Conservation (phyloP, 2,329 filamentous ascomycete species). For the Aspergillus sergii region DNA sequence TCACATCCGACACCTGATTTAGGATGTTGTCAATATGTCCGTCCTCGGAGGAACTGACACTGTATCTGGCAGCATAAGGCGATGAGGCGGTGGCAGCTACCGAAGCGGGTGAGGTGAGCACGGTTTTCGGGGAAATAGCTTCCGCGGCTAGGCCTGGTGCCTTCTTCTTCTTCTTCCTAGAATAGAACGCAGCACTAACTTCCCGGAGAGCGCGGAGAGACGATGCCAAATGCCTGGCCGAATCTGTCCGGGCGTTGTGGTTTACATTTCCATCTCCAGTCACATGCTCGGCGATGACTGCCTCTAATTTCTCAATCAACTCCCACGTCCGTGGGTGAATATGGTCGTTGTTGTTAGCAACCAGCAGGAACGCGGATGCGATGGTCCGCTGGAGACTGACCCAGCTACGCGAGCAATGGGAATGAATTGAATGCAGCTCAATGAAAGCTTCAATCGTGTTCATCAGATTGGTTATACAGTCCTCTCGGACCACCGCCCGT, state of each 20-base stretch:
- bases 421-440: slow-evolving; percentile 48
- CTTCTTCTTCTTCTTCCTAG: slow-evolving; percentile 13
- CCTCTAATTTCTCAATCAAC: slow-evolving; percentile 34
- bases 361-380: slow-evolving; percentile 44
- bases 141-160: slow-evolving; percentile 10
- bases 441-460: slow-evolving; percentile 60
- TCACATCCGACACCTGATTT: slow-evolving; percentile 37
- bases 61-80: slow-evolving; percentile 12
- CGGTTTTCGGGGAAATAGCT: slow-evolving; percentile 14
- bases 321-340: slow-evolving; percentile 27
- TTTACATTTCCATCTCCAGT: slow-evolving; percentile 27
- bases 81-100: slow-evolving; percentile 8
- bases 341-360: slow-evolving; percentile 32
- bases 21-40: slow-evolving; percentile 35
- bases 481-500: slow-evolving; percentile 46
- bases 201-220: slow-evolving; percentile 37
- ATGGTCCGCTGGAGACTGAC: slow-evolving; percentile 45
- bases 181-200: slow-evolving; percentile 32
- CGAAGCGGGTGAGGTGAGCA: slow-evolving; percentile 14
- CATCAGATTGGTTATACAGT: slow-evolving; percentile 57
- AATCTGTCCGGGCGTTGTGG: slow-evolving; percentile 34
- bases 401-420: slow-evolving; percentile 45
- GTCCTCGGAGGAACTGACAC: slow-evolving; percentile 21
- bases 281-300: slow-evolving; percentile 35
- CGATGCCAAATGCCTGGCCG: slow-evolving; percentile 35